phyloP scores from a whole-genome alignment of 257 asterid species.

The Petunia axillaris region DNA sequence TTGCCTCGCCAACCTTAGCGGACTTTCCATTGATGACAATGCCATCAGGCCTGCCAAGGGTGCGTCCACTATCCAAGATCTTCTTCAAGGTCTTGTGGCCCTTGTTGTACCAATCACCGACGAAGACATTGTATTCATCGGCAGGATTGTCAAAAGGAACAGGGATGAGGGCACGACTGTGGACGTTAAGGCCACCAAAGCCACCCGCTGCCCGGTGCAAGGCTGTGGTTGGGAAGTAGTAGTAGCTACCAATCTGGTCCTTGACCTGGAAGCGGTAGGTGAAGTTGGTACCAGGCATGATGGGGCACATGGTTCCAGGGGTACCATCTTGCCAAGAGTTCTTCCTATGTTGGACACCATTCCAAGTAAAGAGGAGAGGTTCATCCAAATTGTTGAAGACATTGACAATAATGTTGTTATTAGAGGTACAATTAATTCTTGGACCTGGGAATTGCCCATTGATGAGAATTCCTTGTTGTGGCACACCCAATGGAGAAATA shows the following conservation, averaged over 20 bases:
- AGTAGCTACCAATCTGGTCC: conserved; percentile 39
- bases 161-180: conserved; percentile 60
- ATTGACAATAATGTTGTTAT: conserved; percentile 61
- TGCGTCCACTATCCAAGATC: conserved; percentile 50
- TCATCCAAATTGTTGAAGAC: conserved; percentile 58
- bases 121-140: conserved; percentile 30
- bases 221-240: conserved; percentile 56
- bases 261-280: conserved; percentile 61
- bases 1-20: conserved; percentile 40
- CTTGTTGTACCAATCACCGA: conserved; percentile 65
- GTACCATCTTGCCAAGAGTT: conserved; percentile 68
- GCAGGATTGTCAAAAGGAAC: conserved; percentile 46
- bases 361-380: conserved; percentile 58
- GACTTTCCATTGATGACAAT: conserved; percentile 50
- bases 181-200: conserved; percentile 44
- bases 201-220: conserved; percentile 60
- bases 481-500: conserved; percentile 56
- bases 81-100: conserved; percentile 53
- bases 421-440: conserved; percentile 55
- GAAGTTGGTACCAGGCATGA: conserved; percentile 53
- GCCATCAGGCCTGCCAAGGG: conserved; percentile 56
- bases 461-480: conserved; percentile 59
- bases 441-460: conserved; percentile 62
- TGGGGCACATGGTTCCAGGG: conserved; percentile 62
- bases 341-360: conserved; percentile 57